These are phyloP conservation scores for Eimeria brunetti DNA, from an alignment of 169 alveolate genomes.

Conservation along the genomic window DNA sequence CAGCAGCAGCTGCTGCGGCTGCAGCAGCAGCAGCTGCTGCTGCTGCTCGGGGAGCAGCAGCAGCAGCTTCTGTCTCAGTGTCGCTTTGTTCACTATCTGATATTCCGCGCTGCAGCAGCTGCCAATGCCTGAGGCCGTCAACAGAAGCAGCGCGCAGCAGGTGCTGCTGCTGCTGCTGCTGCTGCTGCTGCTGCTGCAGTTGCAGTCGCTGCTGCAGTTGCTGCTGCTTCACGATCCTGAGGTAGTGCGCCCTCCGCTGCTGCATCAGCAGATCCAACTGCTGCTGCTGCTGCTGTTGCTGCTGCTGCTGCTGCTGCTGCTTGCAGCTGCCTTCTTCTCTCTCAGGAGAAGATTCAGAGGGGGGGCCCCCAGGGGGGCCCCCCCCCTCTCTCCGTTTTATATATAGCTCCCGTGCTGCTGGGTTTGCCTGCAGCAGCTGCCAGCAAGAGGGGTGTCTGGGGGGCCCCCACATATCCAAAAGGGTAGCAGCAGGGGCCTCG, in stretches of 20 bases:
- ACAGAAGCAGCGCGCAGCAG: conserved; percentile 10
- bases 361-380: neutral
- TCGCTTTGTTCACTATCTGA: neutral
- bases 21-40: conserved; percentile 40
- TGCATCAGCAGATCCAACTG: neutral
- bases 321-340: no score
- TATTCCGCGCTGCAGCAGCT: neutral
- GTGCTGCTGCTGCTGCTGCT: neutral
- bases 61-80: neutral
- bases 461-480: conserved; percentile 14
- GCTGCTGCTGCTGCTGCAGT: no score
- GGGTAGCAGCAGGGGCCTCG: conserved; percentile 6
- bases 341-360: no score
- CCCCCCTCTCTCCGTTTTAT: conserved; percentile 41
- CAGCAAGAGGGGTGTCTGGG: conserved; percentile 56
- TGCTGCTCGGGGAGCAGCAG: neutral
- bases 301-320: conserved; percentile 3
- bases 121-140: neutral
- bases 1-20: neutral
- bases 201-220: no score
- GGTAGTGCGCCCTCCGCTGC: conserved; percentile 16
- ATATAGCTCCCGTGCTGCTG: conserved; percentile 42
- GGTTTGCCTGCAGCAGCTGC: conserved; percentile 70
- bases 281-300: neutral
- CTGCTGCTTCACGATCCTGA: conserved; percentile 25